These are phyloP conservation scores for Casuarina glauca DNA, from an alignment of 306 rosid species.

Conservation along the genomic window DNA sequence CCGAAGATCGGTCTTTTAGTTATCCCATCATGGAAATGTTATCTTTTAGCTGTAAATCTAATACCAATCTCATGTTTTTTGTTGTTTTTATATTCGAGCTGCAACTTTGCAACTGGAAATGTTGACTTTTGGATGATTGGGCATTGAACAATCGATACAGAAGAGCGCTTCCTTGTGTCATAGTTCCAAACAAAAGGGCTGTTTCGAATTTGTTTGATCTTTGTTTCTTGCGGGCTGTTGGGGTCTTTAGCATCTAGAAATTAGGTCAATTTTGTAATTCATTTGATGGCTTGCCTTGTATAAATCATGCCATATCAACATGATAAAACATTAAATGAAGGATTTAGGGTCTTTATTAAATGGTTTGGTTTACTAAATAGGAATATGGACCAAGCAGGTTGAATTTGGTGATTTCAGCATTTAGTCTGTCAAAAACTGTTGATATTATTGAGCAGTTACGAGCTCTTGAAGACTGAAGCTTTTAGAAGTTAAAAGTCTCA, in stretches of 20 bases:
- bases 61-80: not conserved
- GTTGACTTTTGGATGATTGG: not conserved
- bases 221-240: constrained; percentile 7
- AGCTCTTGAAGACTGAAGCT: not conserved
- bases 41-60: constrained; percentile 9
- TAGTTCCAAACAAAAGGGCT: not conserved
- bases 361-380: not conserved
- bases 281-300: constrained; percentile 1
- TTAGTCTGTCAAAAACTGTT: not conserved
- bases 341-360: not conserved
- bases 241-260: constrained; percentile 12
- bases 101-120: not conserved
- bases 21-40: not conserved
- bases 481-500: not conserved
- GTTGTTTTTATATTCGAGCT: not conserved
- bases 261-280: constrained; percentile 18
- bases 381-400: not conserved
- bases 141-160: constrained; percentile 18
- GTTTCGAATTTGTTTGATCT: not conserved
- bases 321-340: not conserved
- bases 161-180: not conserved
- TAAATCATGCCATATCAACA: constrained; percentile 14
- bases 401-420: not conserved
- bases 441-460: not conserved
- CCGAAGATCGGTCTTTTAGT: constrained; percentile 16